Conservation (phyloP, 1,139 yeast species). For the Saccharomyces pastorianus region DNA sequence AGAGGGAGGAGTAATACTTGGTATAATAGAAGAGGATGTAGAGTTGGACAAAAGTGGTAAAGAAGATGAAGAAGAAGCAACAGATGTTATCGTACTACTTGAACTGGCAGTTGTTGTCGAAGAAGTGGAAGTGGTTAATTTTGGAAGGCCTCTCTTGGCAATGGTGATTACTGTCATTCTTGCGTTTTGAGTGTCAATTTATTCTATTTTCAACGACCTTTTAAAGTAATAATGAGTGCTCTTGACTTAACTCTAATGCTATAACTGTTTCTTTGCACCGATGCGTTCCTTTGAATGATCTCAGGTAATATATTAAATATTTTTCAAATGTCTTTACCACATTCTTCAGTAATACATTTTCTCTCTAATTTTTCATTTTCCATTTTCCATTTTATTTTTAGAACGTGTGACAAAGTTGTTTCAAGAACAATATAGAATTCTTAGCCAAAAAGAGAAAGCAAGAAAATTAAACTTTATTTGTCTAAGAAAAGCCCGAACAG, state of each 20-base stretch:
- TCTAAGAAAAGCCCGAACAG: neutral
- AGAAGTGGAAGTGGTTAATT: slow-evolving; percentile 1
- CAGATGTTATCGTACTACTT: slow-evolving; percentile 6
- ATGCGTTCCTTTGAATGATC: neutral
- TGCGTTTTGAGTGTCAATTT: neutral
- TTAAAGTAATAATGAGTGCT: neutral
- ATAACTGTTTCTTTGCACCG: neutral
- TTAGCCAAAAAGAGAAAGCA: neutral
- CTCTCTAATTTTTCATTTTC: neutral
- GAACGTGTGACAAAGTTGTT: neutral
- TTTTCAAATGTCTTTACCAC: neutral
- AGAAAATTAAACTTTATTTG: neutral
- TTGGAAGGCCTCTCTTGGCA: slow-evolving; percentile 4
- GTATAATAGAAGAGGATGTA: slow-evolving; percentile 19
- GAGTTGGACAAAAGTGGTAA: neutral
- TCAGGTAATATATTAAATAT: neutral
- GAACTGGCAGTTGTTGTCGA: slow-evolving; percentile 7
- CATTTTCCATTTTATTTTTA: neutral
- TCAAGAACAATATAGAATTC: neutral
- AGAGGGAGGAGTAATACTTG: slow-evolving; percentile 59
- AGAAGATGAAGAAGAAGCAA: slow-evolving; percentile 34
- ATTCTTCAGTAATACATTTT: neutral
- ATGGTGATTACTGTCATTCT: neutral
- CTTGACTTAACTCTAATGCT: neutral
- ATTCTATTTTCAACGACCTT: neutral